Evolutionary conservation across 2,329 filamentous ascomycete species (phyloP), one percentile per base, ranked within the genome.

Genomic region (Fonsecaea pedrosoi): DNA sequence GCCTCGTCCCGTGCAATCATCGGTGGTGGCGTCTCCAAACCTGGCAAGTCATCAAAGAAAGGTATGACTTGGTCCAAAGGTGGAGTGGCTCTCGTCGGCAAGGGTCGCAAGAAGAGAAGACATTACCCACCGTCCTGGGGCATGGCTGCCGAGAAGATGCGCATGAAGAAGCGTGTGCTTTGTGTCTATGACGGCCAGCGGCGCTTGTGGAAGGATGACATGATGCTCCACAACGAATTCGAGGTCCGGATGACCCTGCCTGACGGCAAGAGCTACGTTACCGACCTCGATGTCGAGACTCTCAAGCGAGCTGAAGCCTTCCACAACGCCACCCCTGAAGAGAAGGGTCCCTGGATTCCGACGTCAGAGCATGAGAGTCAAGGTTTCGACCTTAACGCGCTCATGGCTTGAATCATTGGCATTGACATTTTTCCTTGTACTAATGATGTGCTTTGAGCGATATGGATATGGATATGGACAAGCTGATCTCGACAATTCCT

Each of bases 121-220:
- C 92, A 96, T 78, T 98, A 97, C 78, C 95, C 95, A 12, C 88
- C 91, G 0, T 94, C 91, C 1, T 99, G 95, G 95, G 94, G 95
- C 60, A 95, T 94, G 74, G 87, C 94, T 69, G 89, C 91, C 75
- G 91, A 92, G 74, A 93, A 95, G 82, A 97, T 98, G 92, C 96
- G 91, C 76, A 96, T 96, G 88, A 97, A 96, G 87, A 97, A 97
- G 87, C 91, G 95, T 34, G 92, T 97, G 63, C 85, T 98, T 74
- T 92, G 92, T 70, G 92, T 96, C 21, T 99, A 96, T 75, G 93
- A 98, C 75, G 95, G 95, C 0, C 86, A 86, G 15, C 89, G 94
- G 61, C 89, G 94, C 50, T 85, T 99, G 58, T 95, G 92, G 86
- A 98, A 98, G 83, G 95, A 99, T 77, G 95, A 99, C 80, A 95